Evolutionary conservation across 2,329 filamentous ascomycete species (phyloP).

Genomic region (Penicillium sclerotigenum): DNA sequence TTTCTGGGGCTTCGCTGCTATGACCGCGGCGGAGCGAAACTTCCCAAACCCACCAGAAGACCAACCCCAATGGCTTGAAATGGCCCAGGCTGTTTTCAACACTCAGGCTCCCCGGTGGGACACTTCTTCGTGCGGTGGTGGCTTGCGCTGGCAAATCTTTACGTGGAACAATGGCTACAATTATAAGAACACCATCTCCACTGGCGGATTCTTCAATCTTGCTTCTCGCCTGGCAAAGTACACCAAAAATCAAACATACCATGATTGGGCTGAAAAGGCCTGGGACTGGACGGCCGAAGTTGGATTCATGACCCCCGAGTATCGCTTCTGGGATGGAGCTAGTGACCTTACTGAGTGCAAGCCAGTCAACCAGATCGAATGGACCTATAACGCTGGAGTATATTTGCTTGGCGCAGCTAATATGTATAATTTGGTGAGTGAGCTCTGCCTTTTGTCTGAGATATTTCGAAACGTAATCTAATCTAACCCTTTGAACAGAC

Average conservation of each 20-base stretch:
- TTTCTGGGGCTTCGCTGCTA: slow-evolving; percentile 57
- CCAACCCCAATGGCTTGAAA: slow-evolving; percentile 70
- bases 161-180: slow-evolving; percentile 35
- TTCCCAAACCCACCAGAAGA: slow-evolving; percentile 46
- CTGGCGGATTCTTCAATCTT: slow-evolving; percentile 34
- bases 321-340: slow-evolving; percentile 55
- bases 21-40: slow-evolving; percentile 53
- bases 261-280: slow-evolving; percentile 65
- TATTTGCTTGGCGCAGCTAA: slow-evolving; percentile 55
- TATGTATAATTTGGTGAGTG: slow-evolving; percentile 54
- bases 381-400: slow-evolving; percentile 57
- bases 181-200: slow-evolving; percentile 37
- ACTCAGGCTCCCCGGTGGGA: slow-evolving; percentile 72
- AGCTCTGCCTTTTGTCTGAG: background rate
- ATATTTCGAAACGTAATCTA: background rate
- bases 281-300: slow-evolving; percentile 56
- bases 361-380: slow-evolving; percentile 51
- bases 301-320: slow-evolving; percentile 51
- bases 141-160: slow-evolving; percentile 51
- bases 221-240: slow-evolving; percentile 32
- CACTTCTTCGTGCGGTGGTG: slow-evolving; percentile 62
- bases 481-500: slow-evolving; percentile 28
- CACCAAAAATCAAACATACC: slow-evolving; percentile 33
- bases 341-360: slow-evolving; percentile 53
- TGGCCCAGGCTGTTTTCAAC: slow-evolving; percentile 78